Base-by-base conservation (phyloP, 2,329 filamentous ascomycete species). In the Clonostachys rosea region DNA sequence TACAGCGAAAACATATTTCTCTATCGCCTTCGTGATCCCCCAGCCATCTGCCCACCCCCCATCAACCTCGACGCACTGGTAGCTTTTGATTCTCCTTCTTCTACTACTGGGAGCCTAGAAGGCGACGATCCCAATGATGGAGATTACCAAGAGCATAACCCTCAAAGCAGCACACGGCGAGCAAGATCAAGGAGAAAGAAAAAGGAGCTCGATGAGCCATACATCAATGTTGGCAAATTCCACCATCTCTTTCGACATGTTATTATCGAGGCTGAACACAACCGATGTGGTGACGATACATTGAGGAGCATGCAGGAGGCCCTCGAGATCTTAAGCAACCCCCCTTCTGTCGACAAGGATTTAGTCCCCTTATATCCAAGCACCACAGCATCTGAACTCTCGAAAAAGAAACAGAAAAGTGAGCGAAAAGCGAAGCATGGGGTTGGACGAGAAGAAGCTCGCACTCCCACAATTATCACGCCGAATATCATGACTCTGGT, bases 1-100 rank as follows among this genome's bases (percentile, higher is more conserved):
- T 80, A 75, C 48, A 69, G 71, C 4, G 60, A 68, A 30, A 79
- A 79, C 44, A 62, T 45, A 0, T 79, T 79, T 49, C 51, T 62
- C 2, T 78, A 79, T 50, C 58, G 64, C 8, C 56, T 78, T 12
- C 66, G 74, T 2, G 72, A 78, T 49, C 47, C 47, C 9, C 14
- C 34, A 7, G n/a, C 33, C 17, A 40, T 39, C 2, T 41, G 41
- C 14, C n/a, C 2, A n/a, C 46, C 34, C 37, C 52, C 36, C 43
- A 37, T 49, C 4, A 45, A 58, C 34, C 39, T 62, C 9, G 34
- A 48, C 6, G 43, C 47, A 12, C 44, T 60, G 10, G 48, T 30
- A 30, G 24, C 40, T 2, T 20, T 37, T 7, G 44, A 56, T 6
- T 53, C 60, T 30, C 6, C 24, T 30, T 30, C 24, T 10, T 30